A percentile compares a stretch with the other conserved stretches of the same genome.
Evolutionary conservation across 768 basidiomycete genomes (phyloP).

Genomic region (Mycena galopus): DNA sequence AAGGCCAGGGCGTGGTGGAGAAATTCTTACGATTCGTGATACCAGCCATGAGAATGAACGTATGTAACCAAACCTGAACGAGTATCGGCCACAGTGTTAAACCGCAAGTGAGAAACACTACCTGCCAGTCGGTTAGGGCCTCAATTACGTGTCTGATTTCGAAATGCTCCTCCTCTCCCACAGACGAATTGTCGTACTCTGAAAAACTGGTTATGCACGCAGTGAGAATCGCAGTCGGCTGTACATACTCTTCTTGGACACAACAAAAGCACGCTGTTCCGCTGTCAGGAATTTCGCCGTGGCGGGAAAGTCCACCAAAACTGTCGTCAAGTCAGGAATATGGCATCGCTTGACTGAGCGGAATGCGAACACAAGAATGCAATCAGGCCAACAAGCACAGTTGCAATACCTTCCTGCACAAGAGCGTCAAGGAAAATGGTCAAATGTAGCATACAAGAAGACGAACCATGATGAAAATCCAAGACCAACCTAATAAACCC

Average conservation of each 20-base stretch:
- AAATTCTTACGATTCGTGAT: constrained; percentile 66
- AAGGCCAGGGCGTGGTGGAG: background rate
- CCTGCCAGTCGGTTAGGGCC: constrained; percentile 76
- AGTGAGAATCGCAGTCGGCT: too few relatives aligned
- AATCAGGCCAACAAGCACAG: constrained; percentile 66
- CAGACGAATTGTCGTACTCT: constrained; percentile 70
- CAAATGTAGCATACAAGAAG: constrained; percentile 49
- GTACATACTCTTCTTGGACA: too few relatives aligned
- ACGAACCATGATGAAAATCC: constrained; percentile 66
- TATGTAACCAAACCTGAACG: constrained; percentile 60
- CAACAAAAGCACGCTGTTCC: constrained; percentile 67
- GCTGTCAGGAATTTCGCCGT: constrained; percentile 73
- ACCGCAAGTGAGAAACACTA: constrained; percentile 44
- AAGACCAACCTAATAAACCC: constrained; percentile 73
- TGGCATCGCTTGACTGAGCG: background rate
- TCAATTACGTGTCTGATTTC: constrained; percentile 64
- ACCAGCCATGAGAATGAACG: constrained; percentile 57
- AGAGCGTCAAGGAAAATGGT: background rate
- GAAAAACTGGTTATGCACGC: constrained; percentile 44
- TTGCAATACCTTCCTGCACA: constrained; percentile 66
- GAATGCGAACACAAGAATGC: constrained; percentile 60
- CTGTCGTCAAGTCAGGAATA: constrained; percentile 44
- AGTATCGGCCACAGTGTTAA: background rate
- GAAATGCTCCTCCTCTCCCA: constrained; percentile 74
- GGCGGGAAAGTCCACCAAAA: constrained; percentile 72